Evolutionary conservation across 768 basidiomycete genomes (phyloP), one percentile per base, ranked within the genome.

Genomic region (Pisolithus microcarpus): DNA sequence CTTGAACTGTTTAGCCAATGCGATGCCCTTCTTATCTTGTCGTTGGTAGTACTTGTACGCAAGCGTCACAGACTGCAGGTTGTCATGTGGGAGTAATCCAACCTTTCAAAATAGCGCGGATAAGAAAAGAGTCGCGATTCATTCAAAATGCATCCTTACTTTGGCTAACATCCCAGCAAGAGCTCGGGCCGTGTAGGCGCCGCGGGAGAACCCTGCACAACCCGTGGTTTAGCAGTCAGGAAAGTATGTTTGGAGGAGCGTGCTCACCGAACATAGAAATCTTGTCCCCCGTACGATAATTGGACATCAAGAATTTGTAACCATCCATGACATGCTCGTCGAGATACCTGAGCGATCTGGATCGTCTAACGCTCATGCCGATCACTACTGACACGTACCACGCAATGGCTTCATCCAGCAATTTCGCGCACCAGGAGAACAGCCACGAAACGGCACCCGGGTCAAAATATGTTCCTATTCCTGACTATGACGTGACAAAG

Each of bases 251-350:
- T 26, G 34, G 8, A 7, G 8, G 34, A 38, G 36, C 18, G 5
- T 31, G 58, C 70, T 23, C 49, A 82, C 84, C 86, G 51, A 88
- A 87, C 19, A 89, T 64, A 59, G 82, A 87, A 28, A 90, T 78
- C 63, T 75, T 86, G 62, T 88, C 87, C 1, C 87, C 89, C 0
- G 67, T 58, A n/a, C 69, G 72, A 61, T 84, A 88, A 58, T 85
- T 89, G 54, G 84, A 75, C 88, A 91, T 89, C 48, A 91, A 67
- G 64, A 83, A 91, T 54, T 69, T 71, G 65, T 91, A 91, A 0
- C 89, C 89, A 8, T 77, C 82, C 67, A 81, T 77, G 21, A 89
- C 82, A 65, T 89, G 87, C 1, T 61, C 75, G 49, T 81, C 80
- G 38, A 89, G 70, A 58, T 84, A 88, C 80, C 84, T 85, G 43